Evolutionary conservation across 169 alveolate species (phyloP), one percentile per base, ranked within the genome.

Genomic region (Plasmodium cynomolgi): DNA sequence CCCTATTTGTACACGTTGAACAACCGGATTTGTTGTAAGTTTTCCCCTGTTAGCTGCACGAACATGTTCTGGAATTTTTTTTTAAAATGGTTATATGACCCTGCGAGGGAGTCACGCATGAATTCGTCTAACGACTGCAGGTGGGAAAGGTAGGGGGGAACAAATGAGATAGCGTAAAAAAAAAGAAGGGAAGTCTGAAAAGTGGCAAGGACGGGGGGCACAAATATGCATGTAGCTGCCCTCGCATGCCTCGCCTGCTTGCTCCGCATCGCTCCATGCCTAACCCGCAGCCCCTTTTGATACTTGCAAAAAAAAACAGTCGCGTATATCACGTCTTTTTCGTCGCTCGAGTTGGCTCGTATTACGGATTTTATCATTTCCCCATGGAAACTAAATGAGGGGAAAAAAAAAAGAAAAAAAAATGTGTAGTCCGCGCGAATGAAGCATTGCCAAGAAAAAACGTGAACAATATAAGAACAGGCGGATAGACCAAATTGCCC

Each of bases 231-330:
- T 9, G 26, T 11, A 79, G 17, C 31, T 79, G 15, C 54, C 0
- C 13, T 54, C 26, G 44, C 26, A 77, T 7, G 47, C 17, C 3
- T 13, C 17, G 26, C 62, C 23, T 8, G 17, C 26, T 50, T 50
- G 62, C 26, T 50, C 62, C 23, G 23, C 23, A 50, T 81, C 41
- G 47, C 79, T 7, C 33, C 34, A 23, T 74, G 56, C 62, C 74
- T 88, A 56, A 88, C 94, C 88, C 9, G 39, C 29, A 58, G n/a
- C 31, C 44, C 50, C 82, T 80, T 88, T 13, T 79, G 94, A 80
- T 88, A 68, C 74, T 88, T 88, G 68, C 73, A 80, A 88, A 88
- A 88, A 20, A 88, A 88, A 39, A 88, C 82, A 20, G 94, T 77
- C 71, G 90, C 71, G 31, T 88, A 88, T 13, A 88, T 88, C 15